phyloP scores from a whole-genome alignment of 2,329 filamentous ascomycete genomes.

The Fusarium dlaminii region DNA sequence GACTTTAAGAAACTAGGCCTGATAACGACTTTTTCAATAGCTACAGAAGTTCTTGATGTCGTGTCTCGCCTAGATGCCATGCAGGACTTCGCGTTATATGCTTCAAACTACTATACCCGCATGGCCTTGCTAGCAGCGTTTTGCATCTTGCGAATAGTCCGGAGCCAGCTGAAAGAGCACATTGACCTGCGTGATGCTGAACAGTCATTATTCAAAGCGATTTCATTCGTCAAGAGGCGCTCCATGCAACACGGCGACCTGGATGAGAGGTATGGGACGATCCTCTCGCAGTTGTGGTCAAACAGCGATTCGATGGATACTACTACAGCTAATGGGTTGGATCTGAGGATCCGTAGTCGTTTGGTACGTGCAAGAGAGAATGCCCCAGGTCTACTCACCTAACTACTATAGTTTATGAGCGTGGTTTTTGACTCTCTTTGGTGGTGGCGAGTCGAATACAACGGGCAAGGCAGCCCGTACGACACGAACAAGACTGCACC shows the following conservation, averaged over 20 bases:
- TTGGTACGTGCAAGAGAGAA: background rate
- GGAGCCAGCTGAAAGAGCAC: background rate
- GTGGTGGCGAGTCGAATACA: slow-evolving; percentile 6
- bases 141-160: background rate
- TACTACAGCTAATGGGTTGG: background rate
- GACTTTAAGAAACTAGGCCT: background rate
- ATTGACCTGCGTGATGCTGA: background rate
- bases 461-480: slow-evolving; percentile 2
- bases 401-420: background rate
- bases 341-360: background rate
- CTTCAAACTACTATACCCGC: background rate
- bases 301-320: background rate
- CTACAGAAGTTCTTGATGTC: background rate
- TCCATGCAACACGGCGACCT: background rate
- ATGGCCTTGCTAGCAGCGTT: slow-evolving; percentile 1
- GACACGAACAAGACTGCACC: background rate
- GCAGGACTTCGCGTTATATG: background rate
- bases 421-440: background rate
- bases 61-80: background rate
- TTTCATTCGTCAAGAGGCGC: background rate
- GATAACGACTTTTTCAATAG: background rate
- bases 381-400: background rate
- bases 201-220: background rate
- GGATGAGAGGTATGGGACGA: background rate
- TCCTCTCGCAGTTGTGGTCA: slow-evolving; percentile 1